Base-by-base conservation (phyloP, 176 grass and related monocot genomes). In the Carex littledalei region DNA sequence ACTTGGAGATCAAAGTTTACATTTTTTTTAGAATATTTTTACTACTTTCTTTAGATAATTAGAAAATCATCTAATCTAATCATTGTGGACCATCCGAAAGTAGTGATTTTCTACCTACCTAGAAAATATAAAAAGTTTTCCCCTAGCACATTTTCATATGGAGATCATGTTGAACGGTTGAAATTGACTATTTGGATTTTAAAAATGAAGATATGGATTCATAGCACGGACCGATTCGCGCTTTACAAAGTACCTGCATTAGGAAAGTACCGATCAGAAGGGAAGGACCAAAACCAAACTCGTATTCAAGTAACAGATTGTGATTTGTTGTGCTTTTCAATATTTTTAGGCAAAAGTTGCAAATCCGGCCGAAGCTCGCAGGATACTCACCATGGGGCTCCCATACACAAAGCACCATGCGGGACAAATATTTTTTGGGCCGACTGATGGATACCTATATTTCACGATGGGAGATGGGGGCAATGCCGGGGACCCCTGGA, bases 401-500 rank as follows among this genome's bases (percentile, higher is more conserved):
- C 94, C 94, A 18, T 97, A 88, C 86, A 91, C 84, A 49, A 82
- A 86, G 12, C 87, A 97, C 80, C 94, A 94, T 73, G 92, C 88
- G 15, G 94, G 89, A 56, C 90, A 94, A 86, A 90, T 97, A 73
- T 88, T 92, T 24, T 97, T 94, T 26, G 18, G 90, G 62, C 92
- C 90, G 2, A 73, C 24, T 6, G 90, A 97, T 74, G 90, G 94
- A 21, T 90, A 92, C 86, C 74, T 97, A 58, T 97, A 97, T 88
- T 97, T 97, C 81, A 89, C 91, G 87, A 91, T 94, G 94, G 94
- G 94, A 24, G 94, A 97, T 73, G 90, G 89, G 9, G 94, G 92
- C 50, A 63, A 53, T 65, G 84, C 85, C 15, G 94, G 94, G 0
- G 94, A 97, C 52, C 94, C 90, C 1, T 97, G 88, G 86, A 97